Base-by-base conservation (phyloP, 352 stramenopile genomes). In the Globisporangium emineosum region DNA sequence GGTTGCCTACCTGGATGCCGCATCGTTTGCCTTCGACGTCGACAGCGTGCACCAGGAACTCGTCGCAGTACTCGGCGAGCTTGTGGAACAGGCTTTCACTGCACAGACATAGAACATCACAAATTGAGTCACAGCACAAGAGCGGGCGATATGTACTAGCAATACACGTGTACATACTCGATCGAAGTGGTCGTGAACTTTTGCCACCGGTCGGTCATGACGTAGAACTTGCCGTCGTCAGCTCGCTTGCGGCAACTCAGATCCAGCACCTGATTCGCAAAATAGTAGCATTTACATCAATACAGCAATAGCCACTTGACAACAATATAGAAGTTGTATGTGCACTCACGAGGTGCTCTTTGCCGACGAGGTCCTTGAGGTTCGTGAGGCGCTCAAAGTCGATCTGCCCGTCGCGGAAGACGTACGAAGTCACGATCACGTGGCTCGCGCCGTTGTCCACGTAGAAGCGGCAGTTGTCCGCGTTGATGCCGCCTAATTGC, bases 41-140 rank as follows among this genome's bases (percentile, higher is more conserved):
- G 17, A 99, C 97, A 0, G 96, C 97, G 75, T 99, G 97, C 1
- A 99, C 96, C 32, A 99, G 75, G 70, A 99, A 99, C 76, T 99
- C 97, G 65, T 97, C 93, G 68, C 97, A 99, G 70, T 98, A 98
- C 30, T 79, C 72, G 12, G 89, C 79, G 27, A 99, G 77, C 45
- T 81, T 77, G 54, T 88, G 72, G 60, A 99, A 88, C 57, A 94
- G 88, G n/a, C 81, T 78, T 61, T 89, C 73, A 51, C 88, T 96
- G 33, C 21, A 21, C 15, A 21, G 15, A 45, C 40, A 45, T 10
- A 45, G 5, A 45, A 45, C 15, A 45, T 7, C 37, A 43, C 13
- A 5, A 9, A 47, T 47, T 7, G n/a, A 68, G 19, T 0, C 47
- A 60, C 33, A 47, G 35, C 25, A 53, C 33, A 37, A 37, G 33